Base-by-base conservation (phyloP, 2,329 filamentous ascomycete genomes). In the Aureobasidium sp. region DNA sequence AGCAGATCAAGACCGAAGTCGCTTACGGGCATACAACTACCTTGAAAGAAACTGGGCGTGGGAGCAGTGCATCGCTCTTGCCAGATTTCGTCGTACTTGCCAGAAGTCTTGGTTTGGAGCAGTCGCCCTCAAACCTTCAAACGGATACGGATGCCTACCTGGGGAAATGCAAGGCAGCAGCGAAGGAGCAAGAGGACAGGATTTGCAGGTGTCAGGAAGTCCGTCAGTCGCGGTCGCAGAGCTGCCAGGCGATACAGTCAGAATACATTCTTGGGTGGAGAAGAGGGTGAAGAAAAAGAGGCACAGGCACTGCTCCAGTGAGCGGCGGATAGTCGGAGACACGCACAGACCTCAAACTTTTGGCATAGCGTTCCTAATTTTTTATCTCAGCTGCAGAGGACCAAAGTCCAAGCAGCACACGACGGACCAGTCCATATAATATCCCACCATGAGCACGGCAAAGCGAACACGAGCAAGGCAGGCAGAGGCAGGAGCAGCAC, bases 391-490 rank as follows among this genome's bases (percentile, higher is more conserved):
- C 44, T 25, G 14, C 27, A 44, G 48, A 45, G 52, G 17, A 31
- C 12, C 36, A 42, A 55, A 41, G 52, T 42, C 36, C 20, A 31
- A 15, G 52, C 20, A 57, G 41, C 41, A 57, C 25, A 47, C 53
- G 39, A 45, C 53, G 53, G 42, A 57, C 31, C 8, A 45, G 11
- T 29, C 37, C n/a, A 41, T 34, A 27, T n/a, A 48, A 49, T 25
- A 48, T 27, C 31, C 5, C 36, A 59, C 15, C 17, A 74, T 74
- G 72, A 74, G 72, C 68, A 64, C 70, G 56, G 64, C 68, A 49
- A 73, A 74, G 66, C 71, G 72, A 34, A 64, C 70, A 27, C 67
- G 70, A 63, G 62, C 64, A 52, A 67, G 66, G 57, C 70, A 68
- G 59, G 61, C 65, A 41, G 71, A 68, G 49, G 67, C 69, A 55